Evolutionary conservation across 768 basidiomycete genomes (phyloP), one percentile per base, ranked within the genome.

Genomic region (Dioszegia aurantiaca): DNA sequence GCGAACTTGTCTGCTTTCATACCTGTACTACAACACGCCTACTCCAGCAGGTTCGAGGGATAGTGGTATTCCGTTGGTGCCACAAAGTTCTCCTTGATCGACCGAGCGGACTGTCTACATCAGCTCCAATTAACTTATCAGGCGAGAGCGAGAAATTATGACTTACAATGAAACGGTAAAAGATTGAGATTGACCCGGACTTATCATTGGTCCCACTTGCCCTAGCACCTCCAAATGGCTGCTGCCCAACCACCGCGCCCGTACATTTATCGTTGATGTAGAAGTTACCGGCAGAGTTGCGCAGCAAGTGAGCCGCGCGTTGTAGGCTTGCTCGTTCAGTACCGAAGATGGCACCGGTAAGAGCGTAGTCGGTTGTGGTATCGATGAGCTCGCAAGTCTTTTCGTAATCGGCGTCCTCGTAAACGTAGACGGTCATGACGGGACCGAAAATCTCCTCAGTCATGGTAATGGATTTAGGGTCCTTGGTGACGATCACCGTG

Each of bases 141-240:
- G 4, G 8, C 39, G 28, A 17, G 42, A 24, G n/a, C 19, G 10
- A 16, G 37, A 19, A 14, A 11, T 14, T 17, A 40, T n/a, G n/a
- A 58, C 56, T 57, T 54, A 64, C 60, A 36, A 73, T 63, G 69
- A 77, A 78, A 56, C 93, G 82, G 77, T 84, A 85, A 78, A 84
- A 86, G 69, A 87, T 83, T 47, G 77, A 80, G 61, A 89, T 84
- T 62, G 88, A 90, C 23, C 88, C 95, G 1, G 93, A 91, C 80
- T 98, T 99, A 78, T 98, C 95, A 80, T 98, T 98, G 62, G 94
- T 99, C 27, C 95, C 94, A 72, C 88, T 90, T 30, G 83, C 88
- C 36, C 93, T 85, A 1, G 85, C 89, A 28, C 95, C 95, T 46
- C 95, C 95, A 73, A 99, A 99, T 11, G 95, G 94, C 78, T 99